Evolutionary conservation across 75 land plant genomes (phyloP).

Genomic region (Sequoiadendron giganteum): DNA sequence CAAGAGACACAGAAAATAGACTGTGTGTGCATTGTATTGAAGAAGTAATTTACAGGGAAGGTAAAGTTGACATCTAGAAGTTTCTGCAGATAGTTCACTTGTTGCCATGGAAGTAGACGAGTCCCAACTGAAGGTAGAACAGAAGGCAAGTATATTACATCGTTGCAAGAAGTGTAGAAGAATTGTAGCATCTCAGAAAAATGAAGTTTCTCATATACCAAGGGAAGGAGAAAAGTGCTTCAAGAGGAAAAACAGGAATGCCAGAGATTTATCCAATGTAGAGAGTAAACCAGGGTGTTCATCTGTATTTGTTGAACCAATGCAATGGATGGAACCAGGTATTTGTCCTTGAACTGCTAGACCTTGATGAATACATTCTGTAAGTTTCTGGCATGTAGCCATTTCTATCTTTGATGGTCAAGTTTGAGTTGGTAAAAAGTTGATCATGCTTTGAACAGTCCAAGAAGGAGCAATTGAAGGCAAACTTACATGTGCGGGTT

Average conservation of each 20-base stretch:
- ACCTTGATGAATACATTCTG: background rate
- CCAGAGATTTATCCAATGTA: conserved; percentile 1
- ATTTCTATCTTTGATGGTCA: background rate
- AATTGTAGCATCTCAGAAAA: conserved; percentile 72
- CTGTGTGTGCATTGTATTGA: background rate
- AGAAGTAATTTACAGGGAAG: background rate
- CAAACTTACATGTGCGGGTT: conserved; percentile 70
- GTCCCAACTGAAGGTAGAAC: background rate
- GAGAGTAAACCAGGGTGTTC: conserved; percentile 55
- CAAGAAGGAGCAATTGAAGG: conserved; percentile 75
- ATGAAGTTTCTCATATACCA: conserved; percentile 58
- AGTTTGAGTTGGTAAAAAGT: background rate
- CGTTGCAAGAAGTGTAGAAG: conserved; percentile 85
- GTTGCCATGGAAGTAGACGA: background rate
- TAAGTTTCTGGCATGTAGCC: background rate
- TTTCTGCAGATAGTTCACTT: background rate
- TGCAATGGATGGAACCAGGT: conserved; percentile 98
- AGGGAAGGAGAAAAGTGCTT: conserved; percentile 58
- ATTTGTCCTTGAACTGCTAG: conserved; percentile 5
- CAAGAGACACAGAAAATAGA: background rate
- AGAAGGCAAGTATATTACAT: conserved; percentile 42
- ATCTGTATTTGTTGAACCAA: conserved; percentile 83
- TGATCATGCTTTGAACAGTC: conserved; percentile 28
- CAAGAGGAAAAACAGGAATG: conserved; percentile 55
- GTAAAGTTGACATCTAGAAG: background rate